These are phyloP conservation scores for Saccharomyces hybrid DNA, from an alignment of 1,139 yeast species.

Conservation along the genomic window DNA sequence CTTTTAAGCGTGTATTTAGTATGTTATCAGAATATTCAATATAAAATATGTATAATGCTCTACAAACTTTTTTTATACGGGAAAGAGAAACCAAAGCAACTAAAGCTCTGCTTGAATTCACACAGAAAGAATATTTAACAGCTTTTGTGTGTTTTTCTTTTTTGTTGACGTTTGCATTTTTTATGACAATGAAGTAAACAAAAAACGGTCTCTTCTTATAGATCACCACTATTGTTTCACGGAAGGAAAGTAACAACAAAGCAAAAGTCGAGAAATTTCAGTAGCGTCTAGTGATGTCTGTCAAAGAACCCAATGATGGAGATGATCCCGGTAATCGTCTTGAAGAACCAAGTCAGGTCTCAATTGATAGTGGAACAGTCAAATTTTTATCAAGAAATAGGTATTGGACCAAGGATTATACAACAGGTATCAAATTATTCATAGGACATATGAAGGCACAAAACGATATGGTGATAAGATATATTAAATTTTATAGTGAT, in stretches of 20 bases:
- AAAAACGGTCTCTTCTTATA: no score
- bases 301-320: neutral
- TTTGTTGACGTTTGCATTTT: no score
- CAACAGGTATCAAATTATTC: slow-evolving; percentile 26
- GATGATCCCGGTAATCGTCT: neutral
- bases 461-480: slow-evolving; percentile 12
- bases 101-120: no score
- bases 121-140: no score
- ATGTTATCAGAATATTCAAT: neutral
- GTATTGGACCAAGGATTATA: slow-evolving; percentile 30
- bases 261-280: no score
- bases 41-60: no score
- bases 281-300: neutral
- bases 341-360: neutral
- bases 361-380: neutral
- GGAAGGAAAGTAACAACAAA: no score
- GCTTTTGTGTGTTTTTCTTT: no score
- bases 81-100: no score
- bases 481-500: slow-evolving; percentile 13
- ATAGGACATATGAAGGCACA: slow-evolving; percentile 15
- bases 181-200: no score
- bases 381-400: slow-evolving; percentile 4
- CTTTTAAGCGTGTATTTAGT: neutral
- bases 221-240: no score
- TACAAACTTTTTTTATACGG: no score